Evolutionary conservation across 352 stramenopile species (phyloP), one percentile per base, ranked within the genome.

Genomic region (Pythium pectinolyticum): DNA sequence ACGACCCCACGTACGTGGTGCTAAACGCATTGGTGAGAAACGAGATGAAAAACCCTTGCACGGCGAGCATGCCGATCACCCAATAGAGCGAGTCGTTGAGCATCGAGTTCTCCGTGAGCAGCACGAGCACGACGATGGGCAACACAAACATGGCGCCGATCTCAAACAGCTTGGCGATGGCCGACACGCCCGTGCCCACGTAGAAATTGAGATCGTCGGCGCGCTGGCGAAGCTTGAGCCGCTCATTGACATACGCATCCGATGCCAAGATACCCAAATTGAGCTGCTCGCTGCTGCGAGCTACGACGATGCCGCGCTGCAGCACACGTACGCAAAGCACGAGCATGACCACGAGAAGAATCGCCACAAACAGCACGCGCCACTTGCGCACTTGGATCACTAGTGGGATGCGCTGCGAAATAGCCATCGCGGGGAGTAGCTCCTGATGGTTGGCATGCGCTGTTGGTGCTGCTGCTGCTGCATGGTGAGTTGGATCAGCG

Each of bases 191-290:
- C 11, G 73, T 82, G 14, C 74, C 78, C 12, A 77, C 72, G 50
- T 82, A 84, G 20, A 87, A 87, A 45, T 85, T 87, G 57, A 84
- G 77, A 15, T 72, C 40, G 34, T 69, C 62, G 12, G 50, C 55
- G 15, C 43, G 43, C 19, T 2, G 30, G 4, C 11, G 12, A 1
- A 61, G 32, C 43, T 45, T 30, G 12, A 48, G 22, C 24, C 19
- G 30, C 19, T 48, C 25, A 12, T 45, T 32, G 2, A 1, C 1
- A 8, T 5, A 10, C 35, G 17, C 19, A 15, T n/a, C n/a, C n/a
- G n/a, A n/a, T n/a, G n/a, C n/a, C n/a, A n/a, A n/a, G n/a, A n/a
- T n/a, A n/a, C n/a, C n/a, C n/a, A n/a, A n/a, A n/a, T n/a, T n/a
- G 20, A 35, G 14, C 10, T 9, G 5, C 5, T 17, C 8, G 17